Percentiles rank a stretch among this genome's conserved stretches.
phyloP scores from a whole-genome alignment of 129 eudicot genomes.

The Apium graveolens region DNA sequence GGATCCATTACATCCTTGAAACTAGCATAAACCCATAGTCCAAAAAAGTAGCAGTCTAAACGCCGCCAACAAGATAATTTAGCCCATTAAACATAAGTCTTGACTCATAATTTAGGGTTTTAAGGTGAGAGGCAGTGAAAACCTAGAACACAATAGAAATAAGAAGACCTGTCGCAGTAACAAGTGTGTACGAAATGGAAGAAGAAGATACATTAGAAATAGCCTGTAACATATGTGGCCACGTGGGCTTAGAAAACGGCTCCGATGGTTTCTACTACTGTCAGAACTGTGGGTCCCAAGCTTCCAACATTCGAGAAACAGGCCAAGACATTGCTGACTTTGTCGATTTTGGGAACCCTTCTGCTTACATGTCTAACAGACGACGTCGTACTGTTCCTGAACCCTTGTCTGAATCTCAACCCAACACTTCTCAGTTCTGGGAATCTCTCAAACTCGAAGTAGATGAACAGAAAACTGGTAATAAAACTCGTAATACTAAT shows the following conservation, averaged over 20 bases:
- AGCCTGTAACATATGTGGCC: conserved; percentile 48
- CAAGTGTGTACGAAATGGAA: conserved; percentile 23
- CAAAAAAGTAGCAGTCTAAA: too few species aligned
- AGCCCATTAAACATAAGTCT: too few species aligned
- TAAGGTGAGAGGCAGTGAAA: too few species aligned
- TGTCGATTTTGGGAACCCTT: conserved; percentile 13
- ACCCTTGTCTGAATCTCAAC: conserved; percentile 42
- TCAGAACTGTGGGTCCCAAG: conserved; percentile 46
- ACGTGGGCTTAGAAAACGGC: conserved; percentile 34
- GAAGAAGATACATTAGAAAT: conserved; percentile 9
- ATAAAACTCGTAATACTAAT: too few species aligned
- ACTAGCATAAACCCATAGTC: too few species aligned
- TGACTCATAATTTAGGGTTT: too few species aligned
- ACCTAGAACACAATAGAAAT: too few species aligned
- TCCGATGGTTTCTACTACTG: conserved; percentile 69
- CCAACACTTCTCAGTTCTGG: conserved; percentile 38
- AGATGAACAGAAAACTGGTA: too few species aligned
- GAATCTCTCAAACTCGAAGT: conserved; percentile 18
- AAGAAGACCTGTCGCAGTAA: too few species aligned
- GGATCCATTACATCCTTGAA: too few species aligned
- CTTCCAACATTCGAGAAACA: conserved; percentile 43
- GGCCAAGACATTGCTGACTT: conserved; percentile 46
- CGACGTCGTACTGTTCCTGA: conserved; percentile 24
- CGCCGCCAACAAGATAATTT: too few species aligned
- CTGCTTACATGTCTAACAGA: conserved; percentile 15